Evolutionary conservation across 2,329 filamentous ascomycete genomes (phyloP), one percentile per base, ranked within the genome.

Genomic region (Dothideomycetes sp.): DNA sequence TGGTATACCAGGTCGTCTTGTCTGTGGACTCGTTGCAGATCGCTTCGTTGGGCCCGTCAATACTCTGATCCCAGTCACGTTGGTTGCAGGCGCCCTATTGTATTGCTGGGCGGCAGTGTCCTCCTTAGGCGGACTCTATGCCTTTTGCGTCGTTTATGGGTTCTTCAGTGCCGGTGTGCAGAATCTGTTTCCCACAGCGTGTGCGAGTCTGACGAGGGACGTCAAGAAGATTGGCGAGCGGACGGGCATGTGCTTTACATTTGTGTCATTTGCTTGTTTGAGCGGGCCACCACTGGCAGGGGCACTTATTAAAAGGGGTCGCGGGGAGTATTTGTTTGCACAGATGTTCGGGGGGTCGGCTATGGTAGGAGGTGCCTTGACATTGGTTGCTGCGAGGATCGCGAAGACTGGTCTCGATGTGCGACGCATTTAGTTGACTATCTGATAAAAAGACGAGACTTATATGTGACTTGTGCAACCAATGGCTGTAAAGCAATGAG

Each of bases 51-150:
- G n/a, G n/a, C n/a, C n/a, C n/a, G n/a, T 77, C 34, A 78, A 79
- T 47, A 63, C 67, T 1, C 62, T 75, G 16, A 65, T 75, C 12
- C 65, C 73, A 0, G 65, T 68, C 36, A 62, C 61, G 3, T 53
- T 67, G 9, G 43, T 65, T 3, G 60, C 70, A 3, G 62, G 64
- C 2, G 52, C 69, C 12, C 57, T 73, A 41, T 55, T 75, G 24
- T 76, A 69, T 48, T 65, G 63, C 39, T 81, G 78, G 77, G 65
- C 68, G 2, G 67, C 63, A 0, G 71, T 80, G 2, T 43, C 52
- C 7, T 55, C 50, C 3, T 38, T 50, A 7, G 45, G 48, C 15
- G 57, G 59, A 0, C 46, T 71, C 0, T 67, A 63, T 40, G 59
- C 52, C 0, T 72, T 67, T 47, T 59, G 63, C 0, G 56, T 63